Base-by-base conservation (phyloP, 768 basidiomycete genomes). In the Imleria badia region DNA sequence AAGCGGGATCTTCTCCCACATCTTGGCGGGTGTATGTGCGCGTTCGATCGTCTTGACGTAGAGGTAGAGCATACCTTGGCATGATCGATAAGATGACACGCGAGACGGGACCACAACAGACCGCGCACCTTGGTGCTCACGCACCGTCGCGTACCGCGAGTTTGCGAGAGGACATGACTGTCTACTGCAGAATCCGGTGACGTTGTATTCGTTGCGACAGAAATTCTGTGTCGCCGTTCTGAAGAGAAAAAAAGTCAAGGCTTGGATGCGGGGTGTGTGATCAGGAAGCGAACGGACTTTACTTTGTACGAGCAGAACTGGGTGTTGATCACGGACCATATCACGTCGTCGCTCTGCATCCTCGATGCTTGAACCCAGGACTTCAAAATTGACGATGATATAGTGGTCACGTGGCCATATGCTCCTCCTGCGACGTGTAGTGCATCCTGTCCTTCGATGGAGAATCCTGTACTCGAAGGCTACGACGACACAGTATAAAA, bases 271-370 rank as follows among this genome's bases (percentile, higher is more conserved):
- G 36, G n/a, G 22, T 3, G 4, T 45, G n/a, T 45, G 29, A 36
- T 15, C 23, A 11, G 35, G 14, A 45, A 52, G 43, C 11, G 30
- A 22, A 78, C 91, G 69, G 63, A 95, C 96, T 96, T 98, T 80
- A 99, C 95, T 89, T 98, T 98, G 75, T 96, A 99, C 0, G 96
- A 97, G 78, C 97, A 99, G 72, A 98, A 98, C 65, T 94, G 92
- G 52, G 84, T 81, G 73, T 92, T 93, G 69, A 95, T 94, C 30
- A 94, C 91, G 19, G 86, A 91, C 96, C 96, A 99, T 60, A 99
- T 98, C 60, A 98, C 90, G 75, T 98, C 96, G 89, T 99, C 96
- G 74, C 87, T 89, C 71, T 92, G 90, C 89, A 92, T 92, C 54
- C 46, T 66, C 45, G 30, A 36, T 12, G 23, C 5, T 55, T 31